Conservation (phyloP, 768 basidiomycete species). For the Albatrellus ellisii region DNA sequence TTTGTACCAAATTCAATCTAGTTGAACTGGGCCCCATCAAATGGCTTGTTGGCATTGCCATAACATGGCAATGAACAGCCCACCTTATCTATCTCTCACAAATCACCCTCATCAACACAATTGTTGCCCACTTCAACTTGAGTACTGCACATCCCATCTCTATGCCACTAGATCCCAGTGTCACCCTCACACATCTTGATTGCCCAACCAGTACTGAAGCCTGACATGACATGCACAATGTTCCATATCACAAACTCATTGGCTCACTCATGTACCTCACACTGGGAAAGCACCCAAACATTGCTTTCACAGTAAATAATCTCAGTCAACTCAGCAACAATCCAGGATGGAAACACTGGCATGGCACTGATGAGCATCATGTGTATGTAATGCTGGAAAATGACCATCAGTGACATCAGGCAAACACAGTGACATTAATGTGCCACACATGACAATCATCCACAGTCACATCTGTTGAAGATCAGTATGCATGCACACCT, state of each 20-base stretch:
- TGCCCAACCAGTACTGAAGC: neutral
- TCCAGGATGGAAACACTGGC: too few species aligned
- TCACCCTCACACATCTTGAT: neutral
- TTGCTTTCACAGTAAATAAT: conserved; percentile 3
- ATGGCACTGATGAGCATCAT: too few species aligned
- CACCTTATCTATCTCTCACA: conserved; percentile 19
- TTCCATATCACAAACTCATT: conserved; percentile 14
- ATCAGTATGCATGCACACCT: too few species aligned
- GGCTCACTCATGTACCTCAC: conserved; percentile 17
- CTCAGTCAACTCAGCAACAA: too few species aligned
- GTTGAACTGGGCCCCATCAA: conserved; percentile 17
- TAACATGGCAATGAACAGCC: conserved; percentile 14
- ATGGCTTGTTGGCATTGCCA: conserved; percentile 20
- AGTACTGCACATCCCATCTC: conserved; percentile 18
- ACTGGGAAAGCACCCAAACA: conserved; percentile 4
- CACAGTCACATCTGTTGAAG: too few species aligned
- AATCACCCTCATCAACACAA: conserved; percentile 11
- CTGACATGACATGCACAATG: conserved; percentile 1
- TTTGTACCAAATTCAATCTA: conserved; percentile 19
- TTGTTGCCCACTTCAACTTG: conserved; percentile 19
- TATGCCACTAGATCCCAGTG: conserved; percentile 21
- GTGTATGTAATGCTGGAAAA: too few species aligned
- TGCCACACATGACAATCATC: too few species aligned
- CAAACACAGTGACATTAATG: too few species aligned
- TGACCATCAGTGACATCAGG: too few species aligned